Conservation (phyloP, 1,284 basidiomycete genomes). For the Ceratobasidium sp. region DNA sequence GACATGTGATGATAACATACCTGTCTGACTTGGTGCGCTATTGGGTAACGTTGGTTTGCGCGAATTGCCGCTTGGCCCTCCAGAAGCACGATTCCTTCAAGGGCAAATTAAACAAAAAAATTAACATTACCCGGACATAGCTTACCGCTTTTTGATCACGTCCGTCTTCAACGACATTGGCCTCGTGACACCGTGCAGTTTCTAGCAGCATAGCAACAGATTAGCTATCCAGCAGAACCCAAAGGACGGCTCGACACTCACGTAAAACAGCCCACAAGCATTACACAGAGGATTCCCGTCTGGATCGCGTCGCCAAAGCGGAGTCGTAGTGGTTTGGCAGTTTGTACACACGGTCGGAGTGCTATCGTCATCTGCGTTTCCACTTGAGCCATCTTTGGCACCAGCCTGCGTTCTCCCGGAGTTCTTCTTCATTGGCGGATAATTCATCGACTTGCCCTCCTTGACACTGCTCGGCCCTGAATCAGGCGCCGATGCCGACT, state of each 20-base stretch:
- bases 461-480: constrained; percentile 12
- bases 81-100: constrained; percentile 28
- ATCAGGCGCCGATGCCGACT: constrained; percentile 4
- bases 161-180: constrained; percentile 95
- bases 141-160: constrained; percentile 95
- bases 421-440: constrained; percentile 18
- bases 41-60: constrained; percentile 9
- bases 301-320: constrained; percentile 92
- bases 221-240: constrained; percentile 41
- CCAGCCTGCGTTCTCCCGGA: constrained; percentile 42
- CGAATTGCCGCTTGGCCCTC: constrained; percentile 5
- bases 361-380: constrained; percentile 65
- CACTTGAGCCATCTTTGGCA: constrained; percentile 40
- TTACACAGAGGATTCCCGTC: constrained; percentile 94
- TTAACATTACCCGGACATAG: constrained; percentile 26
- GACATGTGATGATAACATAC: background rate
- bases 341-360: constrained; percentile 88
- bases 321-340: constrained; percentile 94
- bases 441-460: background rate
- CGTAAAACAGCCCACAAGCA: constrained; percentile 90
- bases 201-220: constrained; percentile 57
- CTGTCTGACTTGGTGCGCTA: background rate
- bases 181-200: constrained; percentile 93
- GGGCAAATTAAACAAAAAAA: background rate
- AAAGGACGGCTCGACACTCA: constrained; percentile 59